A percentile compares a stretch with the other conserved stretches of the same genome.
phyloP scores from a whole-genome alignment of 1,284 basidiomycete species.

The Malassezia sympodialis region DNA sequence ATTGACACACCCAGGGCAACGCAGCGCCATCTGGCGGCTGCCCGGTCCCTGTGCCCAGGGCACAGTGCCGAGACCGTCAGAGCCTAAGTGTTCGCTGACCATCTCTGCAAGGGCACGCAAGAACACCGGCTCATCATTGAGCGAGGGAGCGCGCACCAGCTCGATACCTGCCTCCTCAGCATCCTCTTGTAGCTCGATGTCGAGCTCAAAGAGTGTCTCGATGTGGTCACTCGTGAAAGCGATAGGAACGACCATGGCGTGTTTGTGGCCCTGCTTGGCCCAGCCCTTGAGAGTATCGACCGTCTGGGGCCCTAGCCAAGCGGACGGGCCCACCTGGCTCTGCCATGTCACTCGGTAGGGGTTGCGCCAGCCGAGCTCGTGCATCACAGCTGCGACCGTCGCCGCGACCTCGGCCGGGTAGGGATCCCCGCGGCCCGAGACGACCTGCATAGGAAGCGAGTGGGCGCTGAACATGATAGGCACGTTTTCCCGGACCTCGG shows the following conservation, averaged over 20 bases:
- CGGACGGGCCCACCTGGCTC: slow-evolving; percentile 88
- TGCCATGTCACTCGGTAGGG: slow-evolving; percentile 90
- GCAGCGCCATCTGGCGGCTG: slow-evolving; percentile 69
- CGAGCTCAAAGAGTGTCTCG: slow-evolving; percentile 93
- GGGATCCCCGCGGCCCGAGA: slow-evolving; percentile 70
- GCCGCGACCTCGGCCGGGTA: slow-evolving; percentile 93
- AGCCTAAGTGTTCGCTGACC: slow-evolving; percentile 63
- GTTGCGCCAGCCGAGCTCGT: slow-evolving; percentile 40
- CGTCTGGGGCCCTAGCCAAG: slow-evolving; percentile 98
- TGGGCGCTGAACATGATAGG: slow-evolving; percentile 94
- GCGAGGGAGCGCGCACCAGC: slow-evolving; percentile 79
- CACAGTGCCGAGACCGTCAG: slow-evolving; percentile 17
- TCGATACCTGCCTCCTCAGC: slow-evolving; percentile 82
- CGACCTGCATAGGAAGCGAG: slow-evolving; percentile 69
- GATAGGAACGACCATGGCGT: slow-evolving; percentile 80
- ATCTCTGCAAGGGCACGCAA: slow-evolving; percentile 93
- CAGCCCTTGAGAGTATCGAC: slow-evolving; percentile 82
- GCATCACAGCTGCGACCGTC: slow-evolving; percentile 54
- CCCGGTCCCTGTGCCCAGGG: slow-evolving; percentile 50
- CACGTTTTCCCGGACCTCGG: slow-evolving; percentile 58
- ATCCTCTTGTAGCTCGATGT: slow-evolving; percentile 85
- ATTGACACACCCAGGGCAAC: slow-evolving; percentile 89
- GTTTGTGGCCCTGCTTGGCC: slow-evolving; percentile 75
- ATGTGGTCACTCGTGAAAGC: slow-evolving; percentile 99
- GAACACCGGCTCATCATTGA: slow-evolving; percentile 96